Conservation (phyloP, 2,329 filamentous ascomycete genomes). For the Trichoderma oligosporum region DNA sequence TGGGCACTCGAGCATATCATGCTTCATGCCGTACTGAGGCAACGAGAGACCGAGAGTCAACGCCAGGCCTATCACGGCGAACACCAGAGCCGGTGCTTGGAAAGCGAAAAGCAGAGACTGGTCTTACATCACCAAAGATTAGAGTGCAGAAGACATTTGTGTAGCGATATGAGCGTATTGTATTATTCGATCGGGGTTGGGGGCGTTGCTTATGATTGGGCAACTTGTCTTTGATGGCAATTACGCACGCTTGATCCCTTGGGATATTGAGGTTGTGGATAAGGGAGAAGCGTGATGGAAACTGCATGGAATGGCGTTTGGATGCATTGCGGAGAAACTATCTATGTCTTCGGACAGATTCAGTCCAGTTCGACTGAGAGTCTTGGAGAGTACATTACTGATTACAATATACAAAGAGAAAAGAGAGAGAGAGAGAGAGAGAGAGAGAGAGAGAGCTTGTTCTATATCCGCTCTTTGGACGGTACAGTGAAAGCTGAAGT, state of each 20-base stretch:
- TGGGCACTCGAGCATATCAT: conserved; percentile 80
- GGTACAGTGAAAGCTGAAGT: too few relatives aligned
- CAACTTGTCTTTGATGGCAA: background rate
- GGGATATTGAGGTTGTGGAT: background rate
- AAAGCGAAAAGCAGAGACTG: conserved; percentile 71
- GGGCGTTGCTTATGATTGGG: background rate
- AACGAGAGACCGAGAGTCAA: conserved; percentile 57
- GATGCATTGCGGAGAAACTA: conserved; percentile 12
- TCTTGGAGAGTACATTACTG: background rate
- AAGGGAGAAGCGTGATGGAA: background rate
- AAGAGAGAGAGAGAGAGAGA: background rate
- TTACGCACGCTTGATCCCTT: background rate
- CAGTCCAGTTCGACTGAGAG: background rate
- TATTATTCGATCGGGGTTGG: background rate
- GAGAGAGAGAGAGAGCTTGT: too few relatives aligned
- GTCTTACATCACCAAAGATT: conserved; percentile 38
- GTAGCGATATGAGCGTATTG: conserved; percentile 21
- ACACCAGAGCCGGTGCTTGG: conserved; percentile 65
- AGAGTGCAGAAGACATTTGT: conserved; percentile 36
- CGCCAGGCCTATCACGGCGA: conserved; percentile 40
- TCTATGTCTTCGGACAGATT: conserved; percentile 3
- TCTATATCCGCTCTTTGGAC: too few relatives aligned
- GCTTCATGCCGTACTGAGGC: conserved; percentile 85
- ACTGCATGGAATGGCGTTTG: conserved; percentile 14
- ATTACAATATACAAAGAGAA: background rate